Base-by-base conservation (phyloP, 768 basidiomycete genomes). In the Hygrophorus russula region DNA sequence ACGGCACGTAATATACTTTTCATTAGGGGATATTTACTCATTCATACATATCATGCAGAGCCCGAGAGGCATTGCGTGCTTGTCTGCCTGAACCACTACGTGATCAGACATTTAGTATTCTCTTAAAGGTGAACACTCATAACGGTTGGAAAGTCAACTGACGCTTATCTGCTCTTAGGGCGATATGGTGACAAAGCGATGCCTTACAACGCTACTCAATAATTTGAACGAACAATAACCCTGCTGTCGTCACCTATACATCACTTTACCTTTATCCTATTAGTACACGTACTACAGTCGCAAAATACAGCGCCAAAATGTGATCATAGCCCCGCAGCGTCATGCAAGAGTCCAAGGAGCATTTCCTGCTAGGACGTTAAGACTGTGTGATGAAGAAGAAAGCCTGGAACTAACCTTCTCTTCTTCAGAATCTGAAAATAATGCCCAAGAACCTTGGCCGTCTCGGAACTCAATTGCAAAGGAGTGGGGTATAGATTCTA, bases 181-280 rank as follows among this genome's bases (percentile, higher is more conserved):
- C 39, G 96, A 99, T 56, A 90, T 94, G 82, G 96, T 98, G 51
- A 99, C 96, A 19, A 94, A 93, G 67, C 76, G 90, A 55, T 93
- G 90, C 62, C 70, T 94, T 46, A 86, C 87, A 37, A 92, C 89
- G 27, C 72, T 94, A 27, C 72, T 93, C 47, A 84, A 89, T 62
- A 92, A 94, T 61, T 69, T 94, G 50, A 82, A 80, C 50, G 85
- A 87, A 59, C 71, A 76, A 48, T 81, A 64, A 63, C 6, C 19
- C 34, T 12, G 11, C 36, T 37, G 14, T 36, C 18, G 7, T 37
- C 36, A 11, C 36, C n/a, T n/a, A n/a, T n/a, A 14, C 20, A 17
- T 17, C 4, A 14, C 10, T 14, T 37, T 4, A 13, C 10, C 4
- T 15, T 37, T 11, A 36, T 37, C 4, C 17, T 19, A 19, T 4